phyloP scores from a whole-genome alignment of 805 yeast species.

The Teunomyces atbi region DNA sequence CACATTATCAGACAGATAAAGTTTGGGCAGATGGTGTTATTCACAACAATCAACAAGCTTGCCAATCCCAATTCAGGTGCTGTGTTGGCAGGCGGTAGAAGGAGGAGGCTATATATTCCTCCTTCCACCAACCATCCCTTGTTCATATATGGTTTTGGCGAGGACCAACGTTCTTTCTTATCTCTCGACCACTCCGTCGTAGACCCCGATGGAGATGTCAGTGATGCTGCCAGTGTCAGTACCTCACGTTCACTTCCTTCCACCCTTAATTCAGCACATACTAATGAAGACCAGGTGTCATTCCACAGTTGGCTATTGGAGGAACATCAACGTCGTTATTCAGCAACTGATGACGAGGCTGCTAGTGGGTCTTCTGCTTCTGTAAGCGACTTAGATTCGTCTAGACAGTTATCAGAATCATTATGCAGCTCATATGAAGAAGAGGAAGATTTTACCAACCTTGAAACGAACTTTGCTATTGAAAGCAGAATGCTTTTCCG shows the following conservation, averaged over 20 bases:
- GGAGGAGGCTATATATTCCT: constrained; percentile 42
- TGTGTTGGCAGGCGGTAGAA: constrained; percentile 32
- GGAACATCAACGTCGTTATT: constrained; percentile 39
- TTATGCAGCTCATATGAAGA: constrained; percentile 13
- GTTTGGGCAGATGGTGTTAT: constrained; percentile 34
- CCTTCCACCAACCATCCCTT: constrained; percentile 44
- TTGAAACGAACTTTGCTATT: constrained; percentile 24
- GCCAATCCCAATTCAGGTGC: constrained; percentile 32
- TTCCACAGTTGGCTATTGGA: constrained; percentile 44
- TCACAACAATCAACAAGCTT: constrained; percentile 37
- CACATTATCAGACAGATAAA: neutral
- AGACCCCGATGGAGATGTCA: constrained; percentile 22
- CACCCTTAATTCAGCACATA: constrained; percentile 34
- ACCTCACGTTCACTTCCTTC: constrained; percentile 43
- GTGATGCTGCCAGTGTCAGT: constrained; percentile 42
- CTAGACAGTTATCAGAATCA: constrained; percentile 5
- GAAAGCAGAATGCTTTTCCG: constrained; percentile 30
- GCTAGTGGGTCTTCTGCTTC: constrained; percentile 5
- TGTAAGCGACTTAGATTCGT: constrained; percentile 3
- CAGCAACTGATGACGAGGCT: constrained; percentile 17
- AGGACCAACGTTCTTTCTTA: constrained; percentile 44
- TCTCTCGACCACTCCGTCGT: constrained; percentile 37
- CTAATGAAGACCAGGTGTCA: constrained; percentile 37
- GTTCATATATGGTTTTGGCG: constrained; percentile 43
- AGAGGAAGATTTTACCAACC: constrained; percentile 30